Evolutionary conservation across 257 asterid genomes (phyloP).

Genomic region (Leonotis leonurus): DNA sequence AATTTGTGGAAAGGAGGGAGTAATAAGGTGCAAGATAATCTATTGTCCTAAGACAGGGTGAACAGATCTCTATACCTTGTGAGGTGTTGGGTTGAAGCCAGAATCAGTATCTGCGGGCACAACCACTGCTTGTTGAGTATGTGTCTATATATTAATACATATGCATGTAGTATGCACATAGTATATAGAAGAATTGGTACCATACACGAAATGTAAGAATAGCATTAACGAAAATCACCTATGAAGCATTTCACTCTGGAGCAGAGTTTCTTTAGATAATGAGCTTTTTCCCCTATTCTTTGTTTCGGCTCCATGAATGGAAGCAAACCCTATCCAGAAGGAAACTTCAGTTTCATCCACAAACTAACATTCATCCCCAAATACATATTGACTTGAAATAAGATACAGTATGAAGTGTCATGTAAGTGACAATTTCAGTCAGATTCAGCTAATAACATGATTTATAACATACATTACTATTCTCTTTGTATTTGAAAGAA

Average conservation of each 20-base stretch:
- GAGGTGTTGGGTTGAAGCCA: slow-evolving; percentile 71
- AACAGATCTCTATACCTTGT: slow-evolving; percentile 42
- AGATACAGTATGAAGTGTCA: not conserved
- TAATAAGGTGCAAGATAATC: not conserved
- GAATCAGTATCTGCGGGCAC: slow-evolving; percentile 62
- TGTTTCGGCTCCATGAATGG: slow-evolving; percentile 73
- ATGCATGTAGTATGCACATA: not conserved
- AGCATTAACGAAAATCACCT: slow-evolving; percentile 33
- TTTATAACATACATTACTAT: not conserved
- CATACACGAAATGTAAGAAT: not conserved
- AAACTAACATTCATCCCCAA: not conserved
- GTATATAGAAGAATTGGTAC: not conserved
- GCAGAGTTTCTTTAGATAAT: slow-evolving; percentile 40
- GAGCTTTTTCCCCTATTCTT: slow-evolving; percentile 35
- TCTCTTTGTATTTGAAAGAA: not conserved
- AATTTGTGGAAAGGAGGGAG: no score
- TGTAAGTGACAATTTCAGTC: not conserved
- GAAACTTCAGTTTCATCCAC: not conserved
- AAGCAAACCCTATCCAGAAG: slow-evolving; percentile 45
- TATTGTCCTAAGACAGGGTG: not conserved
- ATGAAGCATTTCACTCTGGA: slow-evolving; percentile 70
- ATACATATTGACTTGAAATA: not conserved
- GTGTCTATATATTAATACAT: not conserved
- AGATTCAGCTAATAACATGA: not conserved
- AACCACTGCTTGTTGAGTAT: slow-evolving; percentile 9